These are phyloP conservation scores for Nannochloropsis gaditana DNA, from an alignment of 108 stramenopile genomes.

Conservation along the genomic window DNA sequence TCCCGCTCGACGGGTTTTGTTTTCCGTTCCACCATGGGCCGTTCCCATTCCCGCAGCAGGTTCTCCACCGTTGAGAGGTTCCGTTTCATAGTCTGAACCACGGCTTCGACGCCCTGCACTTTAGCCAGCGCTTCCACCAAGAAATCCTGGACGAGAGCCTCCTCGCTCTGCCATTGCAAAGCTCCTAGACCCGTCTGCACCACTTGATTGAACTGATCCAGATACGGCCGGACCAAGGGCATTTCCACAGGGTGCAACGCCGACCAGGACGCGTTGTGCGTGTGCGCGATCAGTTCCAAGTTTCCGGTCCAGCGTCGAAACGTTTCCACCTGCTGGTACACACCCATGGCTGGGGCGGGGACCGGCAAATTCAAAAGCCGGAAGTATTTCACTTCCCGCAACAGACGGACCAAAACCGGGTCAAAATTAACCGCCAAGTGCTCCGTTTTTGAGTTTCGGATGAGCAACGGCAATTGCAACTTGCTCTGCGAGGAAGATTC, in stretches of 20 bases:
- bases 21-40: slow-evolving; percentile 68
- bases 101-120: slow-evolving; percentile 62
- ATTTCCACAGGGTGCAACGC: slow-evolving; percentile 75
- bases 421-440: slow-evolving; percentile 78
- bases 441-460: slow-evolving; percentile 56
- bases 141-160: slow-evolving; percentile 56
- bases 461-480: slow-evolving; percentile 66
- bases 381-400: slow-evolving; percentile 84
- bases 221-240: slow-evolving; percentile 67
- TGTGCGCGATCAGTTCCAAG: slow-evolving; percentile 73
- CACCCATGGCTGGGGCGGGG: slow-evolving; percentile 67
- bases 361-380: slow-evolving; percentile 66
- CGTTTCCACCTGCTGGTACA: slow-evolving; percentile 67
- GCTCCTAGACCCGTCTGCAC: slow-evolving; percentile 61
- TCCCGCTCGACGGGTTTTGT: slow-evolving; percentile 69
- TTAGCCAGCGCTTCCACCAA: slow-evolving; percentile 63
- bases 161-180: slow-evolving; percentile 70
- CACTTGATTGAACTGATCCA: slow-evolving; percentile 65
- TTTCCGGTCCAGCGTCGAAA: slow-evolving; percentile 79
- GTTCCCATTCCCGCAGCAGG: slow-evolving; percentile 59
- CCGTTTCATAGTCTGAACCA: slow-evolving; percentile 68
- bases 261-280: slow-evolving; percentile 69
- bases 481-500: slow-evolving; percentile 67
- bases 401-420: slow-evolving; percentile 69
- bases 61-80: slow-evolving; percentile 61